Percentiles rank a stretch among this genome's conserved stretches.
These are phyloP conservation scores for Venturiaceae sp. DNA, from an alignment of 2,329 filamentous ascomycete species.

Conservation along the genomic window DNA sequence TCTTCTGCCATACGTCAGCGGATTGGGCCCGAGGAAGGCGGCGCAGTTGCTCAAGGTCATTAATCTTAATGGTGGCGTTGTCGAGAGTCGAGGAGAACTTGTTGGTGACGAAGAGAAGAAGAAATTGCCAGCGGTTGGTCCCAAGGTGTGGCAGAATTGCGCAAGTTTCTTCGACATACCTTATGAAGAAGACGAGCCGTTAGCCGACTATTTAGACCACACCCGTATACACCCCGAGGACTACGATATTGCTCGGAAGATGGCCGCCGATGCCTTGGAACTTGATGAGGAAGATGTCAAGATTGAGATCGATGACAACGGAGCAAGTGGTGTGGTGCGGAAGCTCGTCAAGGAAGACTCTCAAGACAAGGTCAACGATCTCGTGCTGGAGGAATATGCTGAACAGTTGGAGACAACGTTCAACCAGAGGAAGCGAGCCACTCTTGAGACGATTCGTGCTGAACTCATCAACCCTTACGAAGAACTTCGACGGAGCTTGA, in stretches of 20 bases:
- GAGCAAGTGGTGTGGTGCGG: constrained; percentile 79
- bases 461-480: constrained; percentile 91
- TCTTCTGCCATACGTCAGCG: constrained; percentile 81
- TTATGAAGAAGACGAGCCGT: constrained; percentile 71
- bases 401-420: constrained; percentile 91
- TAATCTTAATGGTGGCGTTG: constrained; percentile 78
- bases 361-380: constrained; percentile 89
- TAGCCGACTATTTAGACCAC: constrained; percentile 88
- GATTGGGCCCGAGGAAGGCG: constrained; percentile 86
- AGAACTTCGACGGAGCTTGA: constrained; percentile 77
- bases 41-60: constrained; percentile 79
- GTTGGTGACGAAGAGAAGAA: constrained; percentile 78
- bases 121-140: constrained; percentile 70
- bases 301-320: constrained; percentile 83
- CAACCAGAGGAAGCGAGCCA: constrained; percentile 89
- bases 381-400: constrained; percentile 93
- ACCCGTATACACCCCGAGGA: constrained; percentile 97
- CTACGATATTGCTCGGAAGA: constrained; percentile 95
- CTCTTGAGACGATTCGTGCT: constrained; percentile 88
- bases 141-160: constrained; percentile 91
- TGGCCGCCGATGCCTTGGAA: constrained; percentile 93
- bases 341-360: constrained; percentile 93
- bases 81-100: constrained; percentile 77
- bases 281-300: constrained; percentile 97
- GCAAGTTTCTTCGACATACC: constrained; percentile 90